Evolutionary conservation across 2,329 filamentous ascomycete species (phyloP), one percentile per base, ranked within the genome.

Genomic region (Immersiporthe knoxdaviesiana): DNA sequence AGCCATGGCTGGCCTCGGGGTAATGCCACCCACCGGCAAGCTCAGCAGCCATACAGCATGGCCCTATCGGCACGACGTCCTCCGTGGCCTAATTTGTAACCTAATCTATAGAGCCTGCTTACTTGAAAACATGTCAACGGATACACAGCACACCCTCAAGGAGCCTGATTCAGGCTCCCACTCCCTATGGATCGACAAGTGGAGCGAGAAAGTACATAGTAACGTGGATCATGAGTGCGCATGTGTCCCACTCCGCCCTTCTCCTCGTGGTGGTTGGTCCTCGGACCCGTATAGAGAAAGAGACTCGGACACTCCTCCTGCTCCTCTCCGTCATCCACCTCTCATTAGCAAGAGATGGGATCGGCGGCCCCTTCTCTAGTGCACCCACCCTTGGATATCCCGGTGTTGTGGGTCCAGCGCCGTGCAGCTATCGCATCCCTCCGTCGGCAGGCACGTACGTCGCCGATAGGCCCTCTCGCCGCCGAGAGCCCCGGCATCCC

Each of bases 171-270:
- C 37, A 21, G 30, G 32, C 35, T 65, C n/a, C 27, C 44, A 47
- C 60, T 64, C 35, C 37, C 60, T 66, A 62, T 61, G 69, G 64
- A 60, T 66, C 63, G 16, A 10, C 27, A 14, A 50, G 47, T 66
- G 59, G 60, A 54, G 59, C 68, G 66, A 50, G 58, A 58, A 62
- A 69, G n/a, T n/a, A n/a, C n/a, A n/a, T n/a, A n/a, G n/a, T n/a
- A n/a, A 65, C 63, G 60, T 69, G 69, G 67, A 64, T 66, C 63
- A 63, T 44, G 62, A 50, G 39, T 65, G 24, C 52, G 24, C 52
- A 54, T 50, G 24, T 56, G 66, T 70, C 64, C 69, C 69, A 70
- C 66, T 50, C n/a, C 44, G 44, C 58, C 35, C n/a, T n/a, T n/a
- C n/a, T 66, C 56, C 52, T 66, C 60, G 30, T 41, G 47, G 47